Evolutionary conservation across 164 flowering plant genomes (phyloP).

Genomic region (Dillenia suffruticosa): DNA sequence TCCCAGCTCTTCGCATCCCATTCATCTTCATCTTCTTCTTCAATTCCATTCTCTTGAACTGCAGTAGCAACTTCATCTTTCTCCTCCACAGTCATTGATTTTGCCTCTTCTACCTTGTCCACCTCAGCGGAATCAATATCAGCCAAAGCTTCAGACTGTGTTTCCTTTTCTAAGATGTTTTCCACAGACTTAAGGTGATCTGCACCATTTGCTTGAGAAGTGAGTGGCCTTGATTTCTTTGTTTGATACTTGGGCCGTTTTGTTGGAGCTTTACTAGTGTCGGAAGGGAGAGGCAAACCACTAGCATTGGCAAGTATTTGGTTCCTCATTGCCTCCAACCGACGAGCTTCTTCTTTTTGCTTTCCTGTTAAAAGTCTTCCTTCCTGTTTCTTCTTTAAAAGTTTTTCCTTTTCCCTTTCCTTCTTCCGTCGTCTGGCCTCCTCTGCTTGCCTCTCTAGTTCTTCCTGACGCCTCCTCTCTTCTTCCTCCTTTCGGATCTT

Average conservation of each 20-base stretch:
- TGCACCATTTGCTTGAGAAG: constrained; percentile 46
- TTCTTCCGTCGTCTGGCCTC: constrained; percentile 83
- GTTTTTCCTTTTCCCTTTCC: constrained; percentile 91
- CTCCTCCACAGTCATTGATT: constrained; percentile 30
- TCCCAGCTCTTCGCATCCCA: constrained; percentile 99
- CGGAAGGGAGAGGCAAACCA: constrained; percentile 34
- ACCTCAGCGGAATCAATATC: constrained; percentile 34
- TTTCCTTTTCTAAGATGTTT: constrained; percentile 29
- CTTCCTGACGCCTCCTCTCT: constrained; percentile 74
- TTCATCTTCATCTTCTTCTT: constrained; percentile 65
- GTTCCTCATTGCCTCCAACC: constrained; percentile 72
- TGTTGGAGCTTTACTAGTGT: constrained; percentile 27
- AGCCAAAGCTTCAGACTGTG: constrained; percentile 17
- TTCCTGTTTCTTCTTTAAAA: constrained; percentile 69
- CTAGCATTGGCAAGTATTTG: constrained; percentile 67
- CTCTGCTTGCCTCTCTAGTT: constrained; percentile 74
- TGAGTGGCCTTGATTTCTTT: constrained; percentile 60
- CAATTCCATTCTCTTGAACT: constrained; percentile 40
- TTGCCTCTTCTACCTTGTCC: constrained; percentile 45
- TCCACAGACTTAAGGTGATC: constrained; percentile 30
- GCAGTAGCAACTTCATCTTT: constrained; percentile 31
- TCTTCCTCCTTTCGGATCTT: constrained; percentile 84
- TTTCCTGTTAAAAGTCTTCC: constrained; percentile 78
- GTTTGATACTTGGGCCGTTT: constrained; percentile 72
- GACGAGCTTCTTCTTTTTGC: constrained; percentile 91